Evolutionary conservation across 768 basidiomycete genomes (phyloP).

Genomic region (Psilocybe azurescens): DNA sequence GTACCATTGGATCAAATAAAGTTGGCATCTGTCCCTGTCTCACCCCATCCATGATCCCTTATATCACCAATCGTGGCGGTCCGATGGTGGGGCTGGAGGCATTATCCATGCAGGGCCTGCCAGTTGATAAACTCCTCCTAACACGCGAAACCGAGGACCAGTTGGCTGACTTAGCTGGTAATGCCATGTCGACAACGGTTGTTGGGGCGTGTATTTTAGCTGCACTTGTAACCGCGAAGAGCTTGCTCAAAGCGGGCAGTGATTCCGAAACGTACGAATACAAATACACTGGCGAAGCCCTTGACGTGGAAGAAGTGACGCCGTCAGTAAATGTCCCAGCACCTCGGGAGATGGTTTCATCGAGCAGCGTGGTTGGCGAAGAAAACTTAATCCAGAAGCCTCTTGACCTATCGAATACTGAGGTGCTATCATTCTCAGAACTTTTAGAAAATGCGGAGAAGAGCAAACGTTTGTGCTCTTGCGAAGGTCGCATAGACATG

Average conservation of each 20-base stretch:
- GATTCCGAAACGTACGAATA: slow-evolving; percentile 73
- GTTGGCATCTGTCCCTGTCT: slow-evolving; percentile 91
- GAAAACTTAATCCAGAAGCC: slow-evolving; percentile 66
- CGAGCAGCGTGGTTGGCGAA: slow-evolving; percentile 72
- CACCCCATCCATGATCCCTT: slow-evolving; percentile 96
- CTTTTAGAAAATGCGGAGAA: slow-evolving; percentile 68
- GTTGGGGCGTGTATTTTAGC: slow-evolving; percentile 90
- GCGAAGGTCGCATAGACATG: slow-evolving; percentile 86
- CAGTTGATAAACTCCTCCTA: slow-evolving; percentile 88
- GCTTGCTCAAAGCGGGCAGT: slow-evolving; percentile 69
- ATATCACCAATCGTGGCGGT: slow-evolving; percentile 93
- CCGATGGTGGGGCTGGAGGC: slow-evolving; percentile 96
- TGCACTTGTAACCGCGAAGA: slow-evolving; percentile 71
- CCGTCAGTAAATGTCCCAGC: slow-evolving; percentile 54
- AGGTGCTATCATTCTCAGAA: slow-evolving; percentile 49
- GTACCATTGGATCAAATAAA: slow-evolving; percentile 81
- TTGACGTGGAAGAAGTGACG: slow-evolving; percentile 36
- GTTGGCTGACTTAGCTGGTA: slow-evolving; percentile 92
- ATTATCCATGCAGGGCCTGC: slow-evolving; percentile 92
- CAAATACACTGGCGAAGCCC: slow-evolving; percentile 48
- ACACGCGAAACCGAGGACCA: slow-evolving; percentile 95
- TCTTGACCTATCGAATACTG: slow-evolving; percentile 69
- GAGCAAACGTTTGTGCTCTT: slow-evolving; percentile 85
- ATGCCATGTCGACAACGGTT: slow-evolving; percentile 98
- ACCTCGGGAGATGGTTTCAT: slow-evolving; percentile 18